phyloP scores from a whole-genome alignment of 306 rosid genomes.

The Trifolium dubium region DNA sequence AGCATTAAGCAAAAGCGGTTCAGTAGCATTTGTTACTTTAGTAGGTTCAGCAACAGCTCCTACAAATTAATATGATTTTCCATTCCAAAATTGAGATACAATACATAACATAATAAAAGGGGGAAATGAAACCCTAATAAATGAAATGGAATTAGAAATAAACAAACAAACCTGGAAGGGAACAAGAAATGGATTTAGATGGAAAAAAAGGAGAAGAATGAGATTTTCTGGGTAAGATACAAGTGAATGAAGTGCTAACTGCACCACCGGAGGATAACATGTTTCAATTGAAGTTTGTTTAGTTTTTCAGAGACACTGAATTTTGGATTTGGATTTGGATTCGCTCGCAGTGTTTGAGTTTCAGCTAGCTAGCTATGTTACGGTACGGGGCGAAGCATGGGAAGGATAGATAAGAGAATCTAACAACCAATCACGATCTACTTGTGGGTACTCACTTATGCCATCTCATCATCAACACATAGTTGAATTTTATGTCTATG shows the following conservation, averaged over 20 bases:
- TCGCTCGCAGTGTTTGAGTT: not conserved
- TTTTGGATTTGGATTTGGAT: not conserved
- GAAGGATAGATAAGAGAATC: slow-evolving; percentile 40
- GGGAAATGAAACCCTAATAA: slow-evolving; percentile 37
- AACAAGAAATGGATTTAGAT: slow-evolving; percentile 52
- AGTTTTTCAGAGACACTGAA: not conserved
- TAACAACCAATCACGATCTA: not conserved
- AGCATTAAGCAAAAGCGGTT: slow-evolving; percentile 83
- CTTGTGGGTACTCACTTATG: not conserved
- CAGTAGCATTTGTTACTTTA: slow-evolving; percentile 53
- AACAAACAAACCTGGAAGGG: too few species aligned
- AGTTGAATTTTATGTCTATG: too few species aligned
- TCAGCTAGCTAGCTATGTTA: not conserved
- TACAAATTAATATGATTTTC: slow-evolving; percentile 41
- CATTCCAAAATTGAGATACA: slow-evolving; percentile 37
- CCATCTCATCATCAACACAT: slow-evolving; percentile 25
- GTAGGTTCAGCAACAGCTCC: slow-evolving; percentile 79
- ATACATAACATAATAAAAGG: not conserved
- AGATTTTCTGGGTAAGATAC: slow-evolving; percentile 35
- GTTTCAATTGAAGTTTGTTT: slow-evolving; percentile 1
- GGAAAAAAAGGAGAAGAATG: slow-evolving; percentile 43
- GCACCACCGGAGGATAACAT: slow-evolving; percentile 58
- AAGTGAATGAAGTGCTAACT: slow-evolving; percentile 44
- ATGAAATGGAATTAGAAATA: not conserved
- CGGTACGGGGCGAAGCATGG: not conserved